phyloP scores from a whole-genome alignment of 768 basidiomycete genomes.

The Termitomyces sp. region DNA sequence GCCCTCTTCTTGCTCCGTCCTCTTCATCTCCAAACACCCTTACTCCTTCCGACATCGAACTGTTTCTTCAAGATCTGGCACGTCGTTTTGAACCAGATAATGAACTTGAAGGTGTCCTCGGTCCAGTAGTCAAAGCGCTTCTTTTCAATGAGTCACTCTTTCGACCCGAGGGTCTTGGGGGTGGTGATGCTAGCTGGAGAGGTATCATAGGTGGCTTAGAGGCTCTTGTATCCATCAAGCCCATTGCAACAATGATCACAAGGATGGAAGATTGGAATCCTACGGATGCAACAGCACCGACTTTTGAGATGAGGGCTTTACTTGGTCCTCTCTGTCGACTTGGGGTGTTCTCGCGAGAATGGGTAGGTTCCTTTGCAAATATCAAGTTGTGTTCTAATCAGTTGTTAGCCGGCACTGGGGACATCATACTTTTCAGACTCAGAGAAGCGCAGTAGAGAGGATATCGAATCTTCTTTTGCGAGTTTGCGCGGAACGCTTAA shows the following conservation, averaged over 20 bases:
- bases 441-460: conserved; percentile 63
- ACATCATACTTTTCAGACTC: conserved; percentile 83
- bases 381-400: neutral
- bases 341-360: conserved; percentile 85
- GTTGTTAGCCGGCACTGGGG: conserved; percentile 64
- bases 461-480: conserved; percentile 77
- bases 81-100: conserved; percentile 74
- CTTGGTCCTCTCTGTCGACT: conserved; percentile 83
- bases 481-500: conserved; percentile 85
- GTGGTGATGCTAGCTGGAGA: conserved; percentile 81
- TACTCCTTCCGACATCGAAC: conserved; percentile 62
- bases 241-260: conserved; percentile 78
- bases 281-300: conserved; percentile 45
- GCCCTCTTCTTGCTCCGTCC: conserved; percentile 53
- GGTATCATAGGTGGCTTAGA: conserved; percentile 78
- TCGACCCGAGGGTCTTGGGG: conserved; percentile 63
- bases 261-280: conserved; percentile 74
- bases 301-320: conserved; percentile 62
- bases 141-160: conserved; percentile 62
- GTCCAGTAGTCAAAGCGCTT: conserved; percentile 58
- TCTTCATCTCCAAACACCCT: conserved; percentile 46
- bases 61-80: conserved; percentile 81
- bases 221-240: conserved; percentile 74
- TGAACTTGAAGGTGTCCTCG: conserved; percentile 76
- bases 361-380: conserved; percentile 47